Evolutionary conservation across 768 basidiomycete genomes (phyloP), one percentile per base, ranked within the genome.

Genomic region (Chiua virens): DNA sequence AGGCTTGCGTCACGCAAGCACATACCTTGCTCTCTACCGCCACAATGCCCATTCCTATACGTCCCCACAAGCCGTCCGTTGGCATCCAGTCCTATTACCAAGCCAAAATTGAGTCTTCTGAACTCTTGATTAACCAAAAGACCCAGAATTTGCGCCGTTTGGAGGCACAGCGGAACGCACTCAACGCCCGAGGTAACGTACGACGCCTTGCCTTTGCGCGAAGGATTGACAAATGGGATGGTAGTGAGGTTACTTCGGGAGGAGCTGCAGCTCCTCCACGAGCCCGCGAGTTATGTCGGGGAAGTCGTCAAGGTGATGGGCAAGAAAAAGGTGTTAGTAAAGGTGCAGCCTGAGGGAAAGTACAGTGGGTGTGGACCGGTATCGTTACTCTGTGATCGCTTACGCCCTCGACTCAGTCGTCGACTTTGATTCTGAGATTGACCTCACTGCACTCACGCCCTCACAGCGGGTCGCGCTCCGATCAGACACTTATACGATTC

Each of bases 301-400:
- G 97, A 98, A 72, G 85, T 98, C 13, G 87, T 98, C 59, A 98
- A 96, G 73, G 88, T 97, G 7, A 99, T 98, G 97, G 93, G 95
- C 49, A 98, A 98, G 87, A 98, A 86, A 71, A 98, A 97, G 72
- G 95, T 98, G 14, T 74, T 98, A 37, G 95, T 99, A 55, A 98
- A 99, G 69, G 93, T 98, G 6, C 95, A 98, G 68, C 96, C 95
- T 0, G 95, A 99, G 75, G 97, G 96, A 46, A 98, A 98, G 83
- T 98, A 98, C 75, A 96, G 95, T 98, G 57, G 63, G 91, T 80
- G 36, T 35, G 17, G 3, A 5, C 11, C n/a, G 21, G 5, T 45
- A 20, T 34, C 9, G 15, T 17, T 10, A 0, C n/a, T 17, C 28
- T n/a, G 18, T 20, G 21, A 13, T n/a, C 10, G 13, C 20, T 54